Base-by-base conservation (phyloP, 164 flowering plant genomes). In the Buxus sempervirens region DNA sequence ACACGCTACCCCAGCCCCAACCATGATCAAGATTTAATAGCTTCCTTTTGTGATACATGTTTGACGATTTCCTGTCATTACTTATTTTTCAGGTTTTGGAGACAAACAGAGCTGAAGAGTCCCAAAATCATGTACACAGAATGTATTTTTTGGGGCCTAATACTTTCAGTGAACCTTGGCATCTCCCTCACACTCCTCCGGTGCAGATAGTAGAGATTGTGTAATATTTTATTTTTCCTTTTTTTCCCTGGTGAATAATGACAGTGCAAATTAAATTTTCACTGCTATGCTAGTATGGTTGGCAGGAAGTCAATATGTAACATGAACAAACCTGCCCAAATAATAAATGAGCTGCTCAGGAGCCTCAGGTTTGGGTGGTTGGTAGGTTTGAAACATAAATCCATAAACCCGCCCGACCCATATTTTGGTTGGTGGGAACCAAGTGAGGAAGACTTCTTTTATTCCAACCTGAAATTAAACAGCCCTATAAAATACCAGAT, bases 91-190 rank as follows among this genome's bases (percentile, higher is more conserved):
- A 94, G 98, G 97, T 94, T 41, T 54, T 91, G 78, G 98, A 91
- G 78, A 91, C 93, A 62, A 91, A 82, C 67, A 87, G 97, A 81
- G 80, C 78, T 18, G 98, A 90, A 77, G 97, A 90, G 68, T 89
- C 97, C 26, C 90, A 88, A 60, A 87, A 84, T 72, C 98, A 95
- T 65, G 92, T 95, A 63, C 96, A 95, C 76, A 83, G 98, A 65
- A 86, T 95, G 91, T 88, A 85, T 68, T 88, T 95, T 64, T 79
- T 86, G 89, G 98, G 98, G 54, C 85, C 92, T 45, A 95, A 95
- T 72, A 92, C 95, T 57, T 95, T 91, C 68, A 81, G 88, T 76
- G 88, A 91, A 77, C 97, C 98, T 32, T 95, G 98, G 98, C 92
- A 90, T 78, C 89, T 95, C 13, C 88, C 90, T 60, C 90, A 85